These are phyloP conservation scores for Turritis glabra DNA, from an alignment of 345 rosid genomes.

Conservation along the genomic window DNA sequence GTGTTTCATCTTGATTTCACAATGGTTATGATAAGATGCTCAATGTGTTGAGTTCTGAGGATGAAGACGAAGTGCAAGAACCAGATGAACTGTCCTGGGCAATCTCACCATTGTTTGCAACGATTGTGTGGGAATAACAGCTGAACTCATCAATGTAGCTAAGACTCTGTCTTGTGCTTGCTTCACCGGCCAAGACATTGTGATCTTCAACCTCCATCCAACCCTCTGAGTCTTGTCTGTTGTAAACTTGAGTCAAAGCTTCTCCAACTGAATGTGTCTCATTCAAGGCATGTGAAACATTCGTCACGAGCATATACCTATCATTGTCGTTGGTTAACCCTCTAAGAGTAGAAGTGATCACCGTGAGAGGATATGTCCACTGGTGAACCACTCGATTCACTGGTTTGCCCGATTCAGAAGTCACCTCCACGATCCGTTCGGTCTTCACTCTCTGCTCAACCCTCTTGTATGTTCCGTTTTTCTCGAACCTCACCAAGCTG, in stretches of 20 bases:
- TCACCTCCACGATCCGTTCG: slow-evolving; percentile 43
- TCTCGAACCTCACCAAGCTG: slow-evolving; percentile 47
- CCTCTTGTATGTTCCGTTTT: slow-evolving; percentile 53
- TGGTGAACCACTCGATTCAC: slow-evolving; percentile 25
- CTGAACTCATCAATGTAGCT: slow-evolving; percentile 44
- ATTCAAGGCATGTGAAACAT: slow-evolving; percentile 58
- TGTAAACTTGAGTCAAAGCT: slow-evolving; percentile 31
- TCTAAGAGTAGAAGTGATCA: slow-evolving; percentile 52
- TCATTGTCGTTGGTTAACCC: slow-evolving; percentile 36
- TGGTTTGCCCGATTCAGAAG: slow-evolving; percentile 36
- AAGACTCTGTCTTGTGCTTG: slow-evolving; percentile 53
- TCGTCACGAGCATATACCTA: slow-evolving; percentile 51
- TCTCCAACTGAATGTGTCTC: slow-evolving; percentile 44
- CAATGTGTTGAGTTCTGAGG: not conserved
- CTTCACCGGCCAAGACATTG: slow-evolving; percentile 57
- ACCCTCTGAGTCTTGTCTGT: slow-evolving; percentile 61
- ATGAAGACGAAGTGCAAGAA: slow-evolving; percentile 43
- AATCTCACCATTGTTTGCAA: slow-evolving; percentile 49
- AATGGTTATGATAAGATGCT: slow-evolving; percentile 10
- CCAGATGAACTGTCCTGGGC: slow-evolving; percentile 44
- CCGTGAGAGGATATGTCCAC: slow-evolving; percentile 56
- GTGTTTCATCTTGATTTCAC: slow-evolving; percentile 10
- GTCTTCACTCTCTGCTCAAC: slow-evolving; percentile 53
- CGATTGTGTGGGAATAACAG: slow-evolving; percentile 54
- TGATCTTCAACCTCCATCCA: slow-evolving; percentile 86